These are phyloP conservation scores for Alternaria brassicae DNA, from an alignment of 2,329 filamentous ascomycete genomes.

Conservation along the genomic window DNA sequence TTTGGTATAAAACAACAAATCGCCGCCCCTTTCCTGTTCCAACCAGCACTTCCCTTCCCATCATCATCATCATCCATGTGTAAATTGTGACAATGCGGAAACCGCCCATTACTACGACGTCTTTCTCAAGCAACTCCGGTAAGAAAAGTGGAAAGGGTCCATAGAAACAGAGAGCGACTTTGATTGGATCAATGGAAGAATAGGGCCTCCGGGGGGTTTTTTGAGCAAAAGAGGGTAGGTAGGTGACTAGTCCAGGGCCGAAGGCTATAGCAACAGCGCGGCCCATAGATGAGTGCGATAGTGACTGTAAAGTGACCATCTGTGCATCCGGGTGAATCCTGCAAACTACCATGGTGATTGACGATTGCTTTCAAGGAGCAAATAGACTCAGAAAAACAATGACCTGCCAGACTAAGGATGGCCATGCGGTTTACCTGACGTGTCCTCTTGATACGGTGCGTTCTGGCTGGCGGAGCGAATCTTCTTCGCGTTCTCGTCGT, in stretches of 20 bases:
- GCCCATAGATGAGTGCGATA: not conserved
- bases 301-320: not conserved
- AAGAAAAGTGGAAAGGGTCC: not conserved
- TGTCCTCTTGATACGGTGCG: constrained; percentile 21
- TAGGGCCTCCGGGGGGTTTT: not conserved
- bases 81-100: not conserved
- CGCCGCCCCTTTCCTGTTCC: not conserved
- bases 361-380: not conserved
- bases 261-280: not conserved
- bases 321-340: not conserved
- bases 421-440: constrained; percentile 34
- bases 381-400: not conserved
- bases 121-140: not conserved
- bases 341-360: not conserved
- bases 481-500: constrained; percentile 44
- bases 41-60: not conserved
- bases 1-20: constrained; percentile 9
- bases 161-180: not conserved
- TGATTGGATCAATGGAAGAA: not conserved
- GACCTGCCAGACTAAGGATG: constrained; percentile 31
- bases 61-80: not conserved
- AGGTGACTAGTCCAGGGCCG: not conserved
- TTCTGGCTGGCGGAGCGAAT: constrained; percentile 17
- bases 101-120: not conserved
- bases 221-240: not conserved